These are phyloP conservation scores for Rhinocladiella mackenziei DNA, from an alignment of 2,329 filamentous ascomycete species.

Conservation along the genomic window DNA sequence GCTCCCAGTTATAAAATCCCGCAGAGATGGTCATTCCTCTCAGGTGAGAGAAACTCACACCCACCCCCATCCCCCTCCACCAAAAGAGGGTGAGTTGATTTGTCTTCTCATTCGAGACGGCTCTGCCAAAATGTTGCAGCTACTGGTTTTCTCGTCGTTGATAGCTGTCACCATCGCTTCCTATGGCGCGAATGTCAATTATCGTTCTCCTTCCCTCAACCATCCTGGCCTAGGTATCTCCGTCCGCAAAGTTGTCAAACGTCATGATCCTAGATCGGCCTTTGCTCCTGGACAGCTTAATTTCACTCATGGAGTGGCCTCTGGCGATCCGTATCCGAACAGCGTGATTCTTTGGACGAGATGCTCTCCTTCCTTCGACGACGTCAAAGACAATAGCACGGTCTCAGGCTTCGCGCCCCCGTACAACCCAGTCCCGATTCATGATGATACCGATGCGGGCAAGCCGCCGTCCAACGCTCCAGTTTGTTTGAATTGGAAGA, in stretches of 20 bases:
- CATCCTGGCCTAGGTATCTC: constrained; percentile 62
- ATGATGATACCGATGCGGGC: constrained; percentile 51
- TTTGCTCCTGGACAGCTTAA: constrained; percentile 49
- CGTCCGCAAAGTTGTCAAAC: constrained; percentile 58
- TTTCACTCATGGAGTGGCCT: constrained; percentile 62
- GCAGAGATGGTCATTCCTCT: background rate
- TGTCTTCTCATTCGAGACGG: background rate
- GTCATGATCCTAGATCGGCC: constrained; percentile 46
- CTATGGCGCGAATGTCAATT: constrained; percentile 57
- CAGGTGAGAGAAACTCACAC: background rate
- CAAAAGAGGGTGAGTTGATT: constrained; percentile 2
- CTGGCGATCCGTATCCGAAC: constrained; percentile 43
- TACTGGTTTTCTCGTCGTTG: constrained; percentile 14
- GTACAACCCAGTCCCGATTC: constrained; percentile 43
- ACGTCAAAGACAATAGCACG: constrained; percentile 50
- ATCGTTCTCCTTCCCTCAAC: constrained; percentile 61
- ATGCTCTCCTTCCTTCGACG: constrained; percentile 39
- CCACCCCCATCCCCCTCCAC: no score
- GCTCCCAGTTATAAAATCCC: constrained; percentile 3
- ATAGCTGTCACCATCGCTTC: constrained; percentile 16
- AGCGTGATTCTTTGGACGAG: constrained; percentile 47
- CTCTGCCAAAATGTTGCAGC: constrained; percentile 18
- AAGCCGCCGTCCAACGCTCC: constrained; percentile 56
- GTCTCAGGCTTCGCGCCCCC: constrained; percentile 55
- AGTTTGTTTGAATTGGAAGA: constrained; percentile 64